Evolutionary conservation across 768 basidiomycete species (phyloP), one percentile per base, ranked within the genome.

Genomic region (Mycena vitilis): DNA sequence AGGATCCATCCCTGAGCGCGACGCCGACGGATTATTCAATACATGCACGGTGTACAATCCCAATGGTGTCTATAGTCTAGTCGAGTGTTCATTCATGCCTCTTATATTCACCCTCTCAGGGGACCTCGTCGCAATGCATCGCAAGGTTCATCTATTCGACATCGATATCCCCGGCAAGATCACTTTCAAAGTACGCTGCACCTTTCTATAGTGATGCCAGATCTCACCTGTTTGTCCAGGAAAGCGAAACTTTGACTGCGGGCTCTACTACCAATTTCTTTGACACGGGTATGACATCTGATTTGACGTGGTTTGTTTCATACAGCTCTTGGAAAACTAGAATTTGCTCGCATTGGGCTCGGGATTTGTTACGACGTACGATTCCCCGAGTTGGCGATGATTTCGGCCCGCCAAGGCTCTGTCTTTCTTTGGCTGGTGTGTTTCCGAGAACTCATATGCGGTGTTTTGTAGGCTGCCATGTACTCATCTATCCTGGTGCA

Each of bases 361-460:
- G 97, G 96, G 0, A 95, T 99, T 67, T 99, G 97, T 78, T 99
- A 98, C 75, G 97, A 99, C 76, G 86, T 98, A 30, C 89, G 95
- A 44, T 96, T 96, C 84, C 96, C 97, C 0, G 98, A 99, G 79
- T 83, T 97, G 74, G 91, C 96, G 5, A 94, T 93, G 89, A 92
- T 94, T 58, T 89, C 93, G 51, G 95, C 97, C 45, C 89, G 97
- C 53, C 82, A 89, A 86, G 96, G 95, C 90, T 42, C 30, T 52
- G 20, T n/a, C 63, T 40, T 23, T 56, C 52, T 53, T 51, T 49
- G 60, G 48, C n/a, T 8, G 54, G 23, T 7, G 1, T 48, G 34
- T 38, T 48, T 25, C 5, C 30, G 18, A 16, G 4, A 60, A 47
- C 37, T 64, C 40, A 60, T 34, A 60, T n/a, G 9, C 10, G 2